Conservation (phyloP, 2,329 filamentous ascomycete genomes). For the Fusarium humuli region DNA sequence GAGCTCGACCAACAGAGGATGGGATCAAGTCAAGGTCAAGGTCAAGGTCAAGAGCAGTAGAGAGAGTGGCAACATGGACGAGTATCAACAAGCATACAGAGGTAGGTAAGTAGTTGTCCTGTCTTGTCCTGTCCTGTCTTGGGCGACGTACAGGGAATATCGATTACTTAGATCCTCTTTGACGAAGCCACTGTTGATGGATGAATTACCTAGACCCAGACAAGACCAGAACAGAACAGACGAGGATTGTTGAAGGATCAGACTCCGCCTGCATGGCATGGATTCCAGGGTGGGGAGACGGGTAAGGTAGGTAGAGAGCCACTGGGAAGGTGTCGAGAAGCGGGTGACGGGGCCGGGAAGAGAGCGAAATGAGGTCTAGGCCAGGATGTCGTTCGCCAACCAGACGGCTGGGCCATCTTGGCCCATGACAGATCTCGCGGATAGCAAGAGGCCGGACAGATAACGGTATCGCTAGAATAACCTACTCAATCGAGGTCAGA, state of each 20-base stretch:
- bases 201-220: slow-evolving; percentile 44
- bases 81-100: slow-evolving; percentile 20
- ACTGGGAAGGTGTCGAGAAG: slow-evolving; percentile 47
- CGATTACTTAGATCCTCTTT: slow-evolving; percentile 43
- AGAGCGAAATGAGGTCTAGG: slow-evolving; percentile 47
- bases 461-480: slow-evolving; percentile 33
- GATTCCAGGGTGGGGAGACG: slow-evolving; percentile 42
- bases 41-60: slow-evolving; percentile 28
- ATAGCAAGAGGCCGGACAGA: slow-evolving; percentile 35
- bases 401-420: slow-evolving; percentile 44
- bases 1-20: slow-evolving; percentile 27
- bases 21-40: slow-evolving; percentile 19
- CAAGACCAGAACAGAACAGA: slow-evolving; percentile 4
- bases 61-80: slow-evolving; percentile 40
- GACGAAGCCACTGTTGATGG: slow-evolving; percentile 42
- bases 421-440: slow-evolving; percentile 44
- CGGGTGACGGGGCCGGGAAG: slow-evolving; percentile 46
- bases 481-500: slow-evolving; percentile 12
- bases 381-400: slow-evolving; percentile 45
- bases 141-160: slow-evolving; percentile 34
- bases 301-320: slow-evolving; percentile 41
- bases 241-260: slow-evolving; percentile 47
- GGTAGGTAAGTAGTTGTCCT: background rate
- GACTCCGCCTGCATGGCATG: slow-evolving; percentile 42
- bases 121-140: slow-evolving; percentile 16